phyloP scores from a whole-genome alignment of 345 rosid genomes.

The Syzygium jambos region DNA sequence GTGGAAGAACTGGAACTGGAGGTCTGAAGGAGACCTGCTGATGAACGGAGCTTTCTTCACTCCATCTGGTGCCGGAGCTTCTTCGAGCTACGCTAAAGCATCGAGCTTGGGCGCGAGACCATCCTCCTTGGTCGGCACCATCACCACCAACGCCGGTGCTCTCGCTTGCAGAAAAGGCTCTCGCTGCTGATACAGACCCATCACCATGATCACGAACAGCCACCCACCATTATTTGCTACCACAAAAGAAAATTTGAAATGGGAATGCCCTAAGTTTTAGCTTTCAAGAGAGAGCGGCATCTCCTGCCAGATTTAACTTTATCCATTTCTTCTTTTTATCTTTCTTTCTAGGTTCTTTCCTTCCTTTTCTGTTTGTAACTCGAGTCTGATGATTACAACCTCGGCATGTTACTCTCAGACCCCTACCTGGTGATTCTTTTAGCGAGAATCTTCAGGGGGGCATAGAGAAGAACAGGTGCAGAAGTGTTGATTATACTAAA shows the following conservation, averaged over 20 bases:
- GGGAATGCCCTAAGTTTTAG: background rate
- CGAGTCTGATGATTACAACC: slow-evolving; percentile 35
- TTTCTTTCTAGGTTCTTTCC: background rate
- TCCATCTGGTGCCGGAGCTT: slow-evolving; percentile 49
- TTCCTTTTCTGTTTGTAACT: background rate
- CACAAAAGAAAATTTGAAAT: background rate
- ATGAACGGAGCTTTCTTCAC: slow-evolving; percentile 73
- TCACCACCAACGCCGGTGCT: slow-evolving; percentile 49
- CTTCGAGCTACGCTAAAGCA: slow-evolving; percentile 69
- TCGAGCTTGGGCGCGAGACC: slow-evolving; percentile 77
- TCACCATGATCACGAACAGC: background rate
- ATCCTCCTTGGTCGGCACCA: slow-evolving; percentile 51
- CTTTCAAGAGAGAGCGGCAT: slow-evolving; percentile 1
- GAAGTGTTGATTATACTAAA: slow-evolving; percentile 26
- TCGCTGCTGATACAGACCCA: slow-evolving; percentile 39
- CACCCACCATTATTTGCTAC: background rate
- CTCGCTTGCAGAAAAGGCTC: slow-evolving; percentile 59
- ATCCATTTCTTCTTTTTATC: background rate
- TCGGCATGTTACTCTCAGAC: slow-evolving; percentile 40
- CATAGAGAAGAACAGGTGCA: slow-evolving; percentile 27
- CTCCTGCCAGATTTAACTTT: background rate
- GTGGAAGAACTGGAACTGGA: slow-evolving; percentile 78
- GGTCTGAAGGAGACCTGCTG: slow-evolving; percentile 64
- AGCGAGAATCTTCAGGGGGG: slow-evolving; percentile 21
- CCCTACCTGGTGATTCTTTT: slow-evolving; percentile 14